These are phyloP conservation scores for Spirogloea muscicola DNA, from an alignment of 139 green algal genomes.

Conservation along the genomic window DNA sequence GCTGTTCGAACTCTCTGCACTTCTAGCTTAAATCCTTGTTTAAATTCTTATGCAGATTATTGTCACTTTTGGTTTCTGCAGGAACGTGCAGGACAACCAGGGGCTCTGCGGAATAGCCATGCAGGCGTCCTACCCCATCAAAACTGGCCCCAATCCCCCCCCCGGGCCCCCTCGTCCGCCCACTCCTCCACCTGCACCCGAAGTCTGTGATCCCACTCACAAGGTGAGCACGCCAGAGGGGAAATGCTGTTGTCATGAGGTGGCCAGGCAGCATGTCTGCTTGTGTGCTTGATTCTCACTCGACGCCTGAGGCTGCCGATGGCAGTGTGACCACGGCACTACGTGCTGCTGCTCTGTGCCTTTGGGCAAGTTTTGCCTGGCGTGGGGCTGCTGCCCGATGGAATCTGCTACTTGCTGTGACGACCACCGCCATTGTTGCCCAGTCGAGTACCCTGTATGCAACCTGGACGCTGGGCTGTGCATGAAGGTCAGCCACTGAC, in stretches of 20 bases:
- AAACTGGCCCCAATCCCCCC: slow-evolving; percentile 67
- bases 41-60: slow-evolving; percentile 82
- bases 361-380: slow-evolving; percentile 67
- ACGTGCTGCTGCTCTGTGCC: slow-evolving; percentile 84
- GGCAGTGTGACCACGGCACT: slow-evolving; percentile 48
- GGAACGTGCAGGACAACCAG: slow-evolving; percentile 23
- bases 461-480: slow-evolving; percentile 56
- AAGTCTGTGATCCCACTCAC: slow-evolving; percentile 68
- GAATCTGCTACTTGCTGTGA: slow-evolving; percentile 80
- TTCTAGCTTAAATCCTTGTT: neutral
- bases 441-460: slow-evolving; percentile 78
- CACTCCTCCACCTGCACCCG: slow-evolving; percentile 45
- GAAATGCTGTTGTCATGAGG: neutral
- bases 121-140: slow-evolving; percentile 83
- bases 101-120: slow-evolving; percentile 88
- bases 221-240: slow-evolving; percentile 16
- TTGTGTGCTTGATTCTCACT: neutral
- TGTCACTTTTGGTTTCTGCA: too few species aligned
- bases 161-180: slow-evolving; percentile 30
- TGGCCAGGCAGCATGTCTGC: neutral
- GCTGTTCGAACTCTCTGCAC: neutral
- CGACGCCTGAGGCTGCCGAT: neutral
- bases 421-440: slow-evolving; percentile 93
- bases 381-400: slow-evolving; percentile 92
- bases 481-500: slow-evolving; percentile 18